Base-by-base conservation (phyloP, 2,329 filamentous ascomycete genomes). In the Penicillium polonicum region DNA sequence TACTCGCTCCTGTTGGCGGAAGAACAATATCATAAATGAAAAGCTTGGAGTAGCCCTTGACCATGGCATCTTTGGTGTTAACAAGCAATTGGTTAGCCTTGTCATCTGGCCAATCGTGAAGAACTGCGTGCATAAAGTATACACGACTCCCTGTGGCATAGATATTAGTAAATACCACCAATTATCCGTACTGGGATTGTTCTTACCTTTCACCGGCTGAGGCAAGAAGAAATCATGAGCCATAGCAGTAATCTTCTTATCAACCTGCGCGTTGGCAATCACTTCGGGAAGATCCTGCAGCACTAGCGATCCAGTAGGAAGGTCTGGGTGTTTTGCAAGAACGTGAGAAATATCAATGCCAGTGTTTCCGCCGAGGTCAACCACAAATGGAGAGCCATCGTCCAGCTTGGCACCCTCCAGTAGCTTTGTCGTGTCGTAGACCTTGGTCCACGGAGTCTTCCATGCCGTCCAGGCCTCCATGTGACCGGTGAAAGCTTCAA, bases 81-180 rank as follows among this genome's bases (percentile, higher is more conserved):
- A 27, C 23, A 0, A 79, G 64, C 9, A 79, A 70, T 12, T 67
- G 44, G 13, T 65, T 59, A 25, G 69, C 71, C 12, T 70, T 66
- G 5, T 70, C 66, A n/a, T 78, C 73, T 0, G 72, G 68, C 73
- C 74, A 79, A 59, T 80, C 75, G 48, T 80, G 76, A 1, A 79
- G 66, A 5, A 79, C 67, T 3, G 71, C 72, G 55, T 78, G 75
- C 67, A 79, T 67, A 59, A 73, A 79, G 62, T 79, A 80, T 2
- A 70, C 71, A 3, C 72, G 72, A 27, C 68, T 71, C 19, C 71
- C 74, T 74, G 52, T 4, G 9, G 21, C 2, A 35, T 55, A 12
- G 2, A 5, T 19, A 7, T 63, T 21, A 58, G 17, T 19, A 55
- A 13, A n/a, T 29, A 42, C 3, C 10, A 0, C 9, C 2, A 10